Percentiles rank a stretch among this genome's conserved stretches.
Evolutionary conservation across 306 rosid species (phyloP).

Genomic region (Abrus precatorius): DNA sequence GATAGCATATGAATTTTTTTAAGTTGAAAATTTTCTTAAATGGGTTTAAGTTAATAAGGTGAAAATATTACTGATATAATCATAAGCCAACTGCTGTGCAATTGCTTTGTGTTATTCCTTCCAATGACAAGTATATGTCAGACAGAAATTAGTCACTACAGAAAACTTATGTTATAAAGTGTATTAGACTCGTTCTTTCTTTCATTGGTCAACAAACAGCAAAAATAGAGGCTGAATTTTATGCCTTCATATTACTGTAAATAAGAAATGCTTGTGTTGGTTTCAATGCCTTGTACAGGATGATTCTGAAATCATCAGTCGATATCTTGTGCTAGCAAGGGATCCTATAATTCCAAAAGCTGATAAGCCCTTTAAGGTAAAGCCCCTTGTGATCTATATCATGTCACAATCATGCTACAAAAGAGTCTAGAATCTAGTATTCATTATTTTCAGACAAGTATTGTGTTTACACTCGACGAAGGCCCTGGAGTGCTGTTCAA

Average conservation of each 20-base stretch:
- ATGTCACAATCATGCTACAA: conserved; percentile 24
- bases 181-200: conserved; percentile 13
- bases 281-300: conserved; percentile 56
- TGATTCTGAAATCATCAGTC: conserved; percentile 60
- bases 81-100: conserved; percentile 34
- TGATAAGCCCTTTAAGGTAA: conserved; percentile 60
- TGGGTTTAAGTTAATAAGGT: conserved; percentile 12
- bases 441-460: conserved; percentile 59
- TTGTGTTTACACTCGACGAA: conserved; percentile 63
- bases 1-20: not conserved
- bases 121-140: conserved; percentile 7
- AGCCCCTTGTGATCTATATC: conserved; percentile 21
- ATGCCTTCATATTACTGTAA: conserved; percentile 19
- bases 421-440: conserved; percentile 13
- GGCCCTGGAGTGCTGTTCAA: conserved; percentile 69
- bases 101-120: conserved; percentile 24
- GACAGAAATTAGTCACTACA: not conserved
- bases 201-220: conserved; percentile 20
- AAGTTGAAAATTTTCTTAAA: not conserved
- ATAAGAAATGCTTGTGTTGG: conserved; percentile 37
- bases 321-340: conserved; percentile 73
- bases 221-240: not conserved
- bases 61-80: not conserved
- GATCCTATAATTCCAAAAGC: conserved; percentile 72
- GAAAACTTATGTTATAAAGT: not conserved